Percentiles rank a stretch among this genome's conserved stretches.
phyloP scores from a whole-genome alignment of 345 rosid genomes.

The Eucalyptus paniculata region DNA sequence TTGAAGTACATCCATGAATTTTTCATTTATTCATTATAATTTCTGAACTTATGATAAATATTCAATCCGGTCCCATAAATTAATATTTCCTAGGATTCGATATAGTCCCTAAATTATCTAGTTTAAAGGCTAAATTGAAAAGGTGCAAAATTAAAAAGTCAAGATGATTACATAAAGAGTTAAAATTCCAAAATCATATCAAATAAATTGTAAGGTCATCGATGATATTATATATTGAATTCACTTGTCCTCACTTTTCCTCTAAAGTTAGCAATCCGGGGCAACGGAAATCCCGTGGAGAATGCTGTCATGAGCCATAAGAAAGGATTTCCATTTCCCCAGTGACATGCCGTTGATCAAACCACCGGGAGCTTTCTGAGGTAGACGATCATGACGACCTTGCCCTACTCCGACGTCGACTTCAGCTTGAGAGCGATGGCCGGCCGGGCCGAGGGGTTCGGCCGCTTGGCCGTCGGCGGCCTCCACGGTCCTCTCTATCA shows the following conservation, averaged over 20 bases:
- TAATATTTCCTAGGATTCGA: neutral
- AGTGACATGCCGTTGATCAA: neutral
- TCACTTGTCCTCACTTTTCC: too few relatives aligned
- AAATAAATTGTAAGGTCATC: neutral
- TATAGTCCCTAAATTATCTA: neutral
- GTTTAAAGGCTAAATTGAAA: neutral
- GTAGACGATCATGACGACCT: constrained; percentile 16
- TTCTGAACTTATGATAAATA: neutral
- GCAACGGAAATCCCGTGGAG: neutral
- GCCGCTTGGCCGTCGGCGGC: constrained; percentile 56
- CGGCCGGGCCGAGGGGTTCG: constrained; percentile 76
- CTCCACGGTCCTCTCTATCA: constrained; percentile 45
- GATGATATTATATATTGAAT: neutral
- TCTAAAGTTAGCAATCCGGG: neutral
- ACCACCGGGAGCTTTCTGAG: neutral
- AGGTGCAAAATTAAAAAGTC: neutral
- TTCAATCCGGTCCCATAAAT: neutral
- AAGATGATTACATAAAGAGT: too few relatives aligned
- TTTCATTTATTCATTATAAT: neutral
- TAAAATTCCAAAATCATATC: neutral
- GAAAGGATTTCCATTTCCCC: neutral
- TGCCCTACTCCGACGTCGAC: constrained; percentile 61
- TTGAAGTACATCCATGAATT: neutral
- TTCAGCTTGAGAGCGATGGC: constrained; percentile 38
- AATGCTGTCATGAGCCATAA: neutral